Evolutionary conservation across 2,329 filamentous ascomycete genomes (phyloP).

Genomic region (Alternaria arbusti): DNA sequence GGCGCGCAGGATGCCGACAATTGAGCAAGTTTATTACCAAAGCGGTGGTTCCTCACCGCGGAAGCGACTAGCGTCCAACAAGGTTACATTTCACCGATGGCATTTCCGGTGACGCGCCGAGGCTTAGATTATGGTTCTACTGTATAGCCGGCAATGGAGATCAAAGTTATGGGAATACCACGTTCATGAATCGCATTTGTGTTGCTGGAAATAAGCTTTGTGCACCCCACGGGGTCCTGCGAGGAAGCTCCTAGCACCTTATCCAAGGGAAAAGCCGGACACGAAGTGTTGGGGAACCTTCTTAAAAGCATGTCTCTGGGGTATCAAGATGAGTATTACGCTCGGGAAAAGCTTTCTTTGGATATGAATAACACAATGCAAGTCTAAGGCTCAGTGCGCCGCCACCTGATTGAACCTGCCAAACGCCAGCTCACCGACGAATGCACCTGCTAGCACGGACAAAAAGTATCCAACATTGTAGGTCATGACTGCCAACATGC

Average conservation of each 20-base stretch:
- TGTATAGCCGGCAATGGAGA: neutral
- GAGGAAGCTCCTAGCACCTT: neutral
- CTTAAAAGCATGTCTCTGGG: neutral
- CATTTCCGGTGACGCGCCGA: slow-evolving; percentile 6
- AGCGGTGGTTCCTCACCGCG: slow-evolving; percentile 17
- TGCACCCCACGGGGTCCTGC: neutral
- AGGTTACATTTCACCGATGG: slow-evolving; percentile 18
- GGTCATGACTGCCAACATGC: slow-evolving; percentile 93
- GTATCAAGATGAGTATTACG: neutral
- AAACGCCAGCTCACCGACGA: slow-evolving; percentile 83
- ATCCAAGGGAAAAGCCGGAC: neutral
- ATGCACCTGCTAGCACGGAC: slow-evolving; percentile 77
- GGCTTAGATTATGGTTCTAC: neutral
- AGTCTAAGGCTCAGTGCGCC: slow-evolving; percentile 1
- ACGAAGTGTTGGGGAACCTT: neutral
- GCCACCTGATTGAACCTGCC: slow-evolving; percentile 66
- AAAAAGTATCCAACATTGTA: slow-evolving; percentile 86
- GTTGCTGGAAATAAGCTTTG: neutral
- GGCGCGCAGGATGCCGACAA: slow-evolving; percentile 19
- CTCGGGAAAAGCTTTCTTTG: neutral
- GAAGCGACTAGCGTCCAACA: slow-evolving; percentile 24
- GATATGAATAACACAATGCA: neutral
- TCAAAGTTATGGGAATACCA: slow-evolving; percentile 1
- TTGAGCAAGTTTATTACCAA: slow-evolving; percentile 45
- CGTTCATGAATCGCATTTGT: neutral